These are phyloP conservation scores for Solanum pinnatisectum DNA, from an alignment of 257 asterid genomes.

Conservation along the genomic window DNA sequence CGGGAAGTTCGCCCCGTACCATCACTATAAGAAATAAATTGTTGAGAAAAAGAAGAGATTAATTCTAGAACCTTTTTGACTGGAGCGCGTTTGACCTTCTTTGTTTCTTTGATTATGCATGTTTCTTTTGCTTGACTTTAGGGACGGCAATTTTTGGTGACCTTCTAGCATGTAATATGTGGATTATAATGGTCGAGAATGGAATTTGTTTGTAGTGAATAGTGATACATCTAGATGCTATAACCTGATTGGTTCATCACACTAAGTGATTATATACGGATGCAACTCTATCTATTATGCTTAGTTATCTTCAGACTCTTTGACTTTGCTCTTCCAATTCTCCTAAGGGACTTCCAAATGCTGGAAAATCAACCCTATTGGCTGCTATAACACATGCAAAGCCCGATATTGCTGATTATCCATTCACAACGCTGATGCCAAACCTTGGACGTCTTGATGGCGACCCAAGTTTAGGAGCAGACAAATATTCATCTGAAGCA, in stretches of 20 bases:
- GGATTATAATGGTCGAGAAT: neutral
- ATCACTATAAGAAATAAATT: neutral
- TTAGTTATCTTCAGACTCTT: neutral
- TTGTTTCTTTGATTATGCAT: neutral
- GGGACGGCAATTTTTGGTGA: neutral
- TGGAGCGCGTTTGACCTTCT: neutral
- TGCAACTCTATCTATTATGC: neutral
- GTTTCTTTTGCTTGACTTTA: neutral
- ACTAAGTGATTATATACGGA: neutral
- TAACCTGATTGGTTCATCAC: neutral
- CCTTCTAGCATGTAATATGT: neutral
- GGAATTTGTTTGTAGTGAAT: neutral
- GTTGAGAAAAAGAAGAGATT: neutral
- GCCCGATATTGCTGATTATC: constrained; percentile 98
- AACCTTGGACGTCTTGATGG: constrained; percentile 94
- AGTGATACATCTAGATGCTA: neutral
- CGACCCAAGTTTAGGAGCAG: constrained; percentile 82
- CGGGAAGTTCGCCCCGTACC: neutral
- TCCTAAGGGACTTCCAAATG: constrained; percentile 93
- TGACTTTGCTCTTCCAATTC: constrained; percentile 3
- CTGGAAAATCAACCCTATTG: constrained; percentile 88
- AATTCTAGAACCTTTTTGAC: neutral
- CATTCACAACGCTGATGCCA: constrained; percentile 96
- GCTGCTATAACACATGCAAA: constrained; percentile 85
- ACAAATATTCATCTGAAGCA: constrained; percentile 76